Evolutionary conservation across 2,329 filamentous ascomycete genomes (phyloP).

Genomic region (Orbilia oligospora): DNA sequence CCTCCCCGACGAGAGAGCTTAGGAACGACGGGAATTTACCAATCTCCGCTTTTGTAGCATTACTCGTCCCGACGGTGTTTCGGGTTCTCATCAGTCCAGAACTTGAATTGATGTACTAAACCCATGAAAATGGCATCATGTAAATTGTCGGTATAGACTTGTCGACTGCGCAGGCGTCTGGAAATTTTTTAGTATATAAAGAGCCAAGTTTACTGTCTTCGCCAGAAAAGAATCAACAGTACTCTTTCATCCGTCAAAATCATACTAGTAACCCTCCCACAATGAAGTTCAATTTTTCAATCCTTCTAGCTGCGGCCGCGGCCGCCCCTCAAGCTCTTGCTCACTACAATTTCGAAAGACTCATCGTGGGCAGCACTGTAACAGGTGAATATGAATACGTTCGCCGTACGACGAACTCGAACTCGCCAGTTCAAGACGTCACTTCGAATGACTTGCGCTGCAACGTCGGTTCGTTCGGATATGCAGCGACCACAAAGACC

Average conservation of each 20-base stretch:
- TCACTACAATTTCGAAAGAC: constrained; percentile 65
- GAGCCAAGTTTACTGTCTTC: background rate
- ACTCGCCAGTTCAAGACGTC: constrained; percentile 68
- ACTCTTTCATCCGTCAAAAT: background rate
- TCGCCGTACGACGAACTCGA: constrained; percentile 67
- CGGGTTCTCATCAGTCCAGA: background rate
- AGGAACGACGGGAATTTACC: background rate
- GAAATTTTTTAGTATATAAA: background rate
- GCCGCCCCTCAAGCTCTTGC: constrained; percentile 47
- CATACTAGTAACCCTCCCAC: background rate
- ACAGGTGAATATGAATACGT: constrained; percentile 70
- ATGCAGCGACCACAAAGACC: constrained; percentile 66
- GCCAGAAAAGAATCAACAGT: background rate
- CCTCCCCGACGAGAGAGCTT: background rate
- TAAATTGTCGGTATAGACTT: no score
- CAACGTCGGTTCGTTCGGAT: constrained; percentile 67
- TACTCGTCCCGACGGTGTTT: constrained; percentile 6
- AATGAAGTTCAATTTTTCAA: constrained; percentile 57
- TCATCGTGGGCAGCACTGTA: constrained; percentile 68
- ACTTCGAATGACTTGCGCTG: constrained; percentile 68
- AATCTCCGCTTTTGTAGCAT: background rate
- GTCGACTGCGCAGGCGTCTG: no score
- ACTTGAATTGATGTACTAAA: background rate
- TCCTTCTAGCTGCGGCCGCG: constrained; percentile 49
- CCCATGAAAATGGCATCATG: background rate